phyloP scores from a whole-genome alignment of 1,284 basidiomycete species.

The Takashimella koratensis region DNA sequence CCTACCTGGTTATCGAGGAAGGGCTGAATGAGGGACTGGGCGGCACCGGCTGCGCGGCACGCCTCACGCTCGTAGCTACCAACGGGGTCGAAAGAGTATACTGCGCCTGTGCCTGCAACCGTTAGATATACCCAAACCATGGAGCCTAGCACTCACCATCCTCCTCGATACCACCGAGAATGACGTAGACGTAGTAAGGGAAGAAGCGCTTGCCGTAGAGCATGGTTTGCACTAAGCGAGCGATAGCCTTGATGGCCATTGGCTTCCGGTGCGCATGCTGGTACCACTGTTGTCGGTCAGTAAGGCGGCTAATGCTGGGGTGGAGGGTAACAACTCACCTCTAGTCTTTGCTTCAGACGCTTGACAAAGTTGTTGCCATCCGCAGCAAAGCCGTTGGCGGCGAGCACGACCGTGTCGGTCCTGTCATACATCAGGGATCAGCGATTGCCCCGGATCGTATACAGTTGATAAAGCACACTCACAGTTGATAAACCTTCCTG shows the following conservation, averaged over 20 bases:
- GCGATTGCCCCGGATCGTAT: not conserved
- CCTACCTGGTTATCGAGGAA: slow-evolving; percentile 91
- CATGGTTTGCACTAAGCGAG: slow-evolving; percentile 92
- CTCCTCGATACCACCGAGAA: slow-evolving; percentile 88
- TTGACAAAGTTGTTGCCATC: slow-evolving; percentile 96
- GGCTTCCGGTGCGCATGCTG: slow-evolving; percentile 88
- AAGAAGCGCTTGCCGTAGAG: slow-evolving; percentile 90
- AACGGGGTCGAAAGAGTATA: slow-evolving; percentile 95
- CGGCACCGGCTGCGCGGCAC: slow-evolving; percentile 88
- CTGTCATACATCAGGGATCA: slow-evolving; percentile 49
- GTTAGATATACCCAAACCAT: not conserved
- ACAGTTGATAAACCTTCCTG: slow-evolving; percentile 57
- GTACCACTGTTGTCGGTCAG: slow-evolving; percentile 84
- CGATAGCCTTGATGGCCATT: slow-evolving; percentile 87
- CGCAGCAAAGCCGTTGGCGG: slow-evolving; percentile 91
- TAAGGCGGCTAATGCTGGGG: not conserved
- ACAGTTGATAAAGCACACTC: slow-evolving; percentile 22
- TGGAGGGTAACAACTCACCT: slow-evolving; percentile 55
- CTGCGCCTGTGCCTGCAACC: slow-evolving; percentile 74
- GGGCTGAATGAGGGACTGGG: slow-evolving; percentile 83
- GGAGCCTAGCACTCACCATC: slow-evolving; percentile 64
- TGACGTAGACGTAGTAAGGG: slow-evolving; percentile 94
- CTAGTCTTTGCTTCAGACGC: slow-evolving; percentile 84
- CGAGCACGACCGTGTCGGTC: slow-evolving; percentile 87
- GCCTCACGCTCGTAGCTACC: slow-evolving; percentile 93